phyloP scores from a whole-genome alignment of 352 stramenopile genomes.

The Phytophthora pisi region DNA sequence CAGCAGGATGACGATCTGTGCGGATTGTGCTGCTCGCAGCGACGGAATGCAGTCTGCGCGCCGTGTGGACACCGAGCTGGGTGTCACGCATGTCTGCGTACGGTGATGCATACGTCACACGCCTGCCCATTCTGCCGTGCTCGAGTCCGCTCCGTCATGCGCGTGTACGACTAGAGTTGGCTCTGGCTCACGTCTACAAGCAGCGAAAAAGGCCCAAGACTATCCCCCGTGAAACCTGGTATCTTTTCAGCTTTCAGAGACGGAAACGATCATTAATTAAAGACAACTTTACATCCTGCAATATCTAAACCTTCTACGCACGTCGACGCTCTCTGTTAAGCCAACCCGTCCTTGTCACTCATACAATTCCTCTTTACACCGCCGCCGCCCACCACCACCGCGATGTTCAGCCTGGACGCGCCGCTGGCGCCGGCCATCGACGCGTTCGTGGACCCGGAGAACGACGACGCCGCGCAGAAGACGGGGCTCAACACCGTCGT shows the following conservation, averaged over 20 bases:
- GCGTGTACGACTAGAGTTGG: conserved; percentile 46
- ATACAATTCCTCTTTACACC: not conserved
- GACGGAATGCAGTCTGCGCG: conserved; percentile 54
- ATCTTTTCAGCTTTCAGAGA: too few species aligned
- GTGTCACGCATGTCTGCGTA: conserved; percentile 47
- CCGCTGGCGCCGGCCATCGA: conserved; percentile 85
- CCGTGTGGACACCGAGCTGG: conserved; percentile 61
- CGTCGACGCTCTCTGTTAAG: not conserved
- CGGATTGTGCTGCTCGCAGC: conserved; percentile 51
- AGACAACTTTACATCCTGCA: not conserved
- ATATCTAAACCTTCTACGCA: not conserved
- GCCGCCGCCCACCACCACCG: not conserved
- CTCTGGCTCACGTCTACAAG: too few species aligned
- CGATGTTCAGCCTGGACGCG: conserved; percentile 87
- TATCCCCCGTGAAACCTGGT: too few species aligned
- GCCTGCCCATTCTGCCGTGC: conserved; percentile 56
- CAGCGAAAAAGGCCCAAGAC: too few species aligned
- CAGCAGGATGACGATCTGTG: conserved; percentile 32
- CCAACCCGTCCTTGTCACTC: not conserved
- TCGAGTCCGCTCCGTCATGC: conserved; percentile 47
- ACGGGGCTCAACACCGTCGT: conserved; percentile 88
- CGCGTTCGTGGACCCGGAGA: conserved; percentile 86
- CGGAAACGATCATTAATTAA: not conserved
- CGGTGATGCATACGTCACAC: conserved; percentile 38
- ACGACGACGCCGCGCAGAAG: conserved; percentile 84